Evolutionary conservation across 2,329 filamentous ascomycete genomes (phyloP), one percentile per base, ranked within the genome.

Genomic region (Hymenoscyphus salicellus): DNA sequence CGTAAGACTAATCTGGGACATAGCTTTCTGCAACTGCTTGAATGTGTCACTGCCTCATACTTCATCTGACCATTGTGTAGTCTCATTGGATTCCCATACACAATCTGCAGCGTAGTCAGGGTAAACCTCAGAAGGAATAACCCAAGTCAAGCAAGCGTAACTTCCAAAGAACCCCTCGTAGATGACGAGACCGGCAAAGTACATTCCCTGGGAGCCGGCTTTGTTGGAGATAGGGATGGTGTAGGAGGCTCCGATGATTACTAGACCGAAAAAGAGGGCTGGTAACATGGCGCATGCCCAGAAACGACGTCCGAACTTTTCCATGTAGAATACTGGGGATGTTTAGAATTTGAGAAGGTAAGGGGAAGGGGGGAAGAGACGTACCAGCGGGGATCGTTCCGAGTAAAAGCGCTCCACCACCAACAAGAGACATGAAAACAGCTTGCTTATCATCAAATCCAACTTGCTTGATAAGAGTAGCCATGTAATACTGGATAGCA

Each of bases 371-470:
- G 26, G n/a, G 14, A 52, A 10, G 6, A 23, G n/a, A 52, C 46
- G 7, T 52, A 52, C 46, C 46, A 0, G 87, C 88, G 0, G 88
- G 88, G 38, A 90, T 87, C 0, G 87, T 88, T 26, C 88, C 88
- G 17, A 92, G 70, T 0, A 91, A 81, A 0, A 92, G 81, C 0
- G 88, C 79, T 3, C 86, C 88, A 30, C 89, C 88, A 2, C 89
- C 89, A 16, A 92, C 88, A 0, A 91, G 82, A 0, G 88, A 90
- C 89, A 92, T 91, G 80, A 90, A 91, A 65, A 87, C 89, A 17
- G 86, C 78, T 59, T 87, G 76, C 64, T 84, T 81, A 7, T 82
- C 76, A 70, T 87, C 75, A 76, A 91, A 91, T 14, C 88, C 88
- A 55, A 91, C 86, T 71, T 88, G 83, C 59, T 77, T 78, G 86